Evolutionary conservation across 1,139 yeast genomes (phyloP).

Genomic region (Sugiyamaella neomexicana): DNA sequence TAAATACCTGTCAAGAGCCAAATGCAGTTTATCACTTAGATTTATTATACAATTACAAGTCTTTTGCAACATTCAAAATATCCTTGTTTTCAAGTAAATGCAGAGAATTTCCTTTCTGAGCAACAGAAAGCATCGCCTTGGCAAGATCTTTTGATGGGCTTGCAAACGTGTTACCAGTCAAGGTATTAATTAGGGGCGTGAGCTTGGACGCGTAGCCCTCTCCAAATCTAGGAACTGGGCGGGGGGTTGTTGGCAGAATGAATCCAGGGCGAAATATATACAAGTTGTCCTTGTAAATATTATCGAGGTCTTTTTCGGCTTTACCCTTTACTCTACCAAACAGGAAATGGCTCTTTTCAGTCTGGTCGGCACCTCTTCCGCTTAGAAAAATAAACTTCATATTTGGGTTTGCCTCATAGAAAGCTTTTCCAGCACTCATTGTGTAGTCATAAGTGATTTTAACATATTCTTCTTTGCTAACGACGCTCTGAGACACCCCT

Average conservation of each 20-base stretch:
- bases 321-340: constrained; percentile 18
- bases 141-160: constrained; percentile 15
- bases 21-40: no score
- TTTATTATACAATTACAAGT: not conserved
- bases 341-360: constrained; percentile 14
- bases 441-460: constrained; percentile 20
- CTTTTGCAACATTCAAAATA: constrained; percentile 7
- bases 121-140: constrained; percentile 16
- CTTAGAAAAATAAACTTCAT: constrained; percentile 21
- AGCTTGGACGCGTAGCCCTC: constrained; percentile 9
- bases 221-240: constrained; percentile 9
- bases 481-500: constrained; percentile 19
- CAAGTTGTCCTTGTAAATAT: constrained; percentile 6
- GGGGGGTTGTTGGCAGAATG: constrained; percentile 15
- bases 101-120: constrained; percentile 6
- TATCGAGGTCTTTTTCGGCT: constrained; percentile 13
- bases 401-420: constrained; percentile 16
- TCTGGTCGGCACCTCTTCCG: constrained; percentile 21
- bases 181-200: constrained; percentile 14
- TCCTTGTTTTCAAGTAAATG: constrained; percentile 15
- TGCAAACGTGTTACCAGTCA: constrained; percentile 8
- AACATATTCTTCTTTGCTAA: constrained; percentile 13
- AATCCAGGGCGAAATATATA: constrained; percentile 18
- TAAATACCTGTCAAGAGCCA: no score
- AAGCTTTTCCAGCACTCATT: constrained; percentile 14